Evolutionary conservation across 2,329 filamentous ascomycete genomes (phyloP).

Genomic region (Aspergillus jensenii): DNA sequence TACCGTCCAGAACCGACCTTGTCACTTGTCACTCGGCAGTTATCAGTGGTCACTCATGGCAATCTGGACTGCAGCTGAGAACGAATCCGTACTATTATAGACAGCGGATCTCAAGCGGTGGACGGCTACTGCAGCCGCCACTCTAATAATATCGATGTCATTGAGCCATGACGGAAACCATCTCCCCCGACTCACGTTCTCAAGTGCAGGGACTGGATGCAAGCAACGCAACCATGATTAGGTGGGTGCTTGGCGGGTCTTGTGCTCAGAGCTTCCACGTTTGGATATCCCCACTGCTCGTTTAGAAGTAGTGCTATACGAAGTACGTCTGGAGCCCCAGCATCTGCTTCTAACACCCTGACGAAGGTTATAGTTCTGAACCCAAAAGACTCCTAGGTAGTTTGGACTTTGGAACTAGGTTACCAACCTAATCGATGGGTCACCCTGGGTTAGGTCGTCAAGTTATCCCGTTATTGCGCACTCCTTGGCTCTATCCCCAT

Average conservation of each 20-base stretch:
- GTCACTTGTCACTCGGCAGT: background rate
- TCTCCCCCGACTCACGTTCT: background rate
- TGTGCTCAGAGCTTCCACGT: background rate
- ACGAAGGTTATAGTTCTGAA: background rate
- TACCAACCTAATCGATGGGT: background rate
- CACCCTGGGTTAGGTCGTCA: background rate
- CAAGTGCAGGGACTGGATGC: conserved; percentile 2
- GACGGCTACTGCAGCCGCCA: background rate
- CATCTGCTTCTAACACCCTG: background rate
- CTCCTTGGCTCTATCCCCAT: no score
- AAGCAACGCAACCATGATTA: conserved; percentile 2
- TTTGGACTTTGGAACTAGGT: background rate
- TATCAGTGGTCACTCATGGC: background rate
- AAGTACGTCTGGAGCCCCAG: background rate
- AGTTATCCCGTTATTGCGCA: no score
- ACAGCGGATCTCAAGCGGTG: background rate
- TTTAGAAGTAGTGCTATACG: background rate
- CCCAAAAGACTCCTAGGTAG: background rate
- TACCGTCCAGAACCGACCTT: background rate
- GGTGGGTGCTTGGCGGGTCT: conserved; percentile 4
- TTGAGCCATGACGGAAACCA: background rate
- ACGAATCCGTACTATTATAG: background rate
- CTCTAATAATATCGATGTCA: conserved; percentile 5
- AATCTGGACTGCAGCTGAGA: background rate
- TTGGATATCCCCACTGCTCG: background rate